Conservation (phyloP, 768 basidiomycete genomes). For the Suillus occidentalis region DNA sequence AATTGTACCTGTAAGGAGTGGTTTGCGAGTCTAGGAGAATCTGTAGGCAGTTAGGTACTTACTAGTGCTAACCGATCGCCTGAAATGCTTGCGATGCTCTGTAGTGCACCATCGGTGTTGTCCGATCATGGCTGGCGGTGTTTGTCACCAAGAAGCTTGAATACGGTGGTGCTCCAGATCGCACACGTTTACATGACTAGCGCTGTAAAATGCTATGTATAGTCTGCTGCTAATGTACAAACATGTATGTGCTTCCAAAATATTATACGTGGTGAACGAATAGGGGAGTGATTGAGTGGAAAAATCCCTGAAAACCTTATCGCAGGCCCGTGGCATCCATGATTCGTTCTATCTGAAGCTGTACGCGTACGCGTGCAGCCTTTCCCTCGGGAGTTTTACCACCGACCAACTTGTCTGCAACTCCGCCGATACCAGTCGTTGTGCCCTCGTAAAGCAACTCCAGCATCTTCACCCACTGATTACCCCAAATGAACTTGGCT, state of each 20-base stretch:
- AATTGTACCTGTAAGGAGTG: background rate
- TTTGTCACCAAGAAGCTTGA: no score
- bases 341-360: conserved; percentile 67
- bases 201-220: background rate
- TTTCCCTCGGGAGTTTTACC: conserved; percentile 60
- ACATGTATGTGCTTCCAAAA: conserved; percentile 1
- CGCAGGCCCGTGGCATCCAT: conserved; percentile 31
- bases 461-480: conserved; percentile 76
- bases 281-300: conserved; percentile 1
- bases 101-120: background rate
- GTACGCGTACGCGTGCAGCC: conserved; percentile 62
- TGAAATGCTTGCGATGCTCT: background rate
- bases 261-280: conserved; percentile 8
- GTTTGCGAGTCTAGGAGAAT: background rate
- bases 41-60: background rate
- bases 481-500: conserved; percentile 67
- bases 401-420: conserved; percentile 48
- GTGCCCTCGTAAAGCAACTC: conserved; percentile 63
- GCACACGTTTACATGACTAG: background rate
- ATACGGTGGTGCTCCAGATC: background rate
- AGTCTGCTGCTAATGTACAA: conserved; percentile 7
- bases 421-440: conserved; percentile 50
- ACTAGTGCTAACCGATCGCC: background rate
- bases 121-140: background rate
- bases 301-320: conserved; percentile 3